Percentiles rank a stretch among this genome's conserved stretches.
phyloP scores from a whole-genome alignment of 352 stramenopile species.

The Peronosclerospora sorghi region DNA sequence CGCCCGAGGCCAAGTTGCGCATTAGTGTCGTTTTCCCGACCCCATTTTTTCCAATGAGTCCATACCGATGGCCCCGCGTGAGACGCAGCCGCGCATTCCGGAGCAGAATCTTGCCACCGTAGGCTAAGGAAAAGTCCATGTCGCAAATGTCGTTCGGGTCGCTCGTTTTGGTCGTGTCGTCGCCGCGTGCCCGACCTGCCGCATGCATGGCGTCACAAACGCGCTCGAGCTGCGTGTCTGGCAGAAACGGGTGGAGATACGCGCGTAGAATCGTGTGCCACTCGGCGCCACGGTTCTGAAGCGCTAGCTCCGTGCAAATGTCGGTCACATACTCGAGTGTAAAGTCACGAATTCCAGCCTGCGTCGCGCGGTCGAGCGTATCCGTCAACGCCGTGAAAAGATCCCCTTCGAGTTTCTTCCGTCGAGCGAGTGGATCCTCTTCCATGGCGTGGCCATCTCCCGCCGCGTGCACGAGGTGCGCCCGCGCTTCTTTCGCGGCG shows the following conservation, averaged over 20 bases:
- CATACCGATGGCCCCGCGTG: slow-evolving; percentile 91
- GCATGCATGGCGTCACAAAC: slow-evolving; percentile 41
- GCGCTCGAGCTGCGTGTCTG: slow-evolving; percentile 33
- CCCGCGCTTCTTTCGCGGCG: slow-evolving; percentile 41
- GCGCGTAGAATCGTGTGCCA: slow-evolving; percentile 40
- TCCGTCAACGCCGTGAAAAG: slow-evolving; percentile 35
- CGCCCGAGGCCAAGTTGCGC: slow-evolving; percentile 83
- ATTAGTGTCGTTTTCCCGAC: slow-evolving; percentile 95
- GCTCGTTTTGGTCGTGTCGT: slow-evolving; percentile 39
- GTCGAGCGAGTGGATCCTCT: slow-evolving; percentile 46
- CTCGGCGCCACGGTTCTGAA: slow-evolving; percentile 42
- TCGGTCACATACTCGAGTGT: slow-evolving; percentile 49
- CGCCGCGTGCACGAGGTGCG: slow-evolving; percentile 44
- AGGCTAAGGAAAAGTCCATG: slow-evolving; percentile 61
- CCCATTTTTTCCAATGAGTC: slow-evolving; percentile 93
- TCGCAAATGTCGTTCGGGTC: slow-evolving; percentile 65
- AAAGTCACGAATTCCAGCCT: slow-evolving; percentile 40
- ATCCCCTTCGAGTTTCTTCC: slow-evolving; percentile 33
- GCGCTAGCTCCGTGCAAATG: slow-evolving; percentile 48
- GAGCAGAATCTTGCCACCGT: slow-evolving; percentile 91
- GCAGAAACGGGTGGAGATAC: slow-evolving; percentile 50
- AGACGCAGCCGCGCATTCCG: slow-evolving; percentile 93
- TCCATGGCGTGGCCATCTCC: slow-evolving; percentile 39
- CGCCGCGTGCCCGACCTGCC: slow-evolving; percentile 39
- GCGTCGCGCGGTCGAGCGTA: slow-evolving; percentile 31